Percentiles rank a stretch among this genome's conserved stretches.
Conservation (phyloP, 257 asterid species). For the Plantago elongata region DNA sequence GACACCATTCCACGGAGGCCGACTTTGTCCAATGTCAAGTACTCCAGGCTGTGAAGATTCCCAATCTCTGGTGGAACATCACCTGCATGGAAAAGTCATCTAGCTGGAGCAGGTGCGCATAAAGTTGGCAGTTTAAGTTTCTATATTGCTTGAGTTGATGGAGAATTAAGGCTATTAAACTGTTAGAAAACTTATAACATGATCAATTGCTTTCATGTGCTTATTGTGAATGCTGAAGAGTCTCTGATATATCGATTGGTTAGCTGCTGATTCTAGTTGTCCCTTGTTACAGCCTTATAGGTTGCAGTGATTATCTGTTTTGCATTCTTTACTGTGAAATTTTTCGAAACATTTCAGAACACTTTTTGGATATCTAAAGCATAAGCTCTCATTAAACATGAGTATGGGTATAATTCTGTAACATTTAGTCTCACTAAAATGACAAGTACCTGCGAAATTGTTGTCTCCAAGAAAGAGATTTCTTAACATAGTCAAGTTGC, state of each 20-base stretch:
- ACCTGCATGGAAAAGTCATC: constrained; percentile 16
- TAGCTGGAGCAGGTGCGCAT: neutral
- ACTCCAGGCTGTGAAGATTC: constrained; percentile 19
- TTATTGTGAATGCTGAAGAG: no score
- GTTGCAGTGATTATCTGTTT: no score
- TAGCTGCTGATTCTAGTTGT: no score
- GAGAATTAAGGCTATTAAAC: neutral
- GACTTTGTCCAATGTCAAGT: constrained; percentile 18
- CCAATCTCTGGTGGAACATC: constrained; percentile 29
- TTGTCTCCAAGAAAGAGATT: constrained; percentile 24
- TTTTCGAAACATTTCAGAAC: no score
- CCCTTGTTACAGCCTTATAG: no score
- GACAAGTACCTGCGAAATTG: constrained; percentile 22
- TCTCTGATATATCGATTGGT: no score
- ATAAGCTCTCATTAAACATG: neutral
- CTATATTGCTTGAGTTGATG: neutral
- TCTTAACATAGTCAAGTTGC: constrained; percentile 25
- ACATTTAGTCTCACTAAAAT: neutral
- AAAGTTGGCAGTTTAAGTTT: no score
- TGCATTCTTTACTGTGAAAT: no score
- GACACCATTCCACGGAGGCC: constrained; percentile 23
- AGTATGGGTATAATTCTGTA: neutral
- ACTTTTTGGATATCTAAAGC: no score
- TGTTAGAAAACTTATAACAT: no score
- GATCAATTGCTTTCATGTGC: no score